Conservation (phyloP, 2,329 filamentous ascomycete genomes). For the Aureobasidium sp. region DNA sequence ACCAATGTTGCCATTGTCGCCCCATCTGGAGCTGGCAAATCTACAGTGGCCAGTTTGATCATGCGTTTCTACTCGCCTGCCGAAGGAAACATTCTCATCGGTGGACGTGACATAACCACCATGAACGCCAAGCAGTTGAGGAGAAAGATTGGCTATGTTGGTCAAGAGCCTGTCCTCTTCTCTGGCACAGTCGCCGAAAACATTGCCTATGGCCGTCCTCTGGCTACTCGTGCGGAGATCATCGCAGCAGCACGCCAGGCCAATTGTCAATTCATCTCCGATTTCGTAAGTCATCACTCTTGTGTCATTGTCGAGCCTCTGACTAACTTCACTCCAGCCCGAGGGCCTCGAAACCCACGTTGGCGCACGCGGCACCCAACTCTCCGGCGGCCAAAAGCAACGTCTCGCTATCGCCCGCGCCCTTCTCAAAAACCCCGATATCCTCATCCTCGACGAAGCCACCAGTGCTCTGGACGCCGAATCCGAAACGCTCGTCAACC, state of each 20-base stretch:
- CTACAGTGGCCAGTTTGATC: slow-evolving; percentile 85
- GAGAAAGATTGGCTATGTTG: slow-evolving; percentile 87
- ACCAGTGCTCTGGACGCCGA: slow-evolving; percentile 94
- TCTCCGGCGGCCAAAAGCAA: slow-evolving; percentile 95
- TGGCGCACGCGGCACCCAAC: slow-evolving; percentile 82
- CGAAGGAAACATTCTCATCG: slow-evolving; percentile 69
- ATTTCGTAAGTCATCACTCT: slow-evolving; percentile 57
- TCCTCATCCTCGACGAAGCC: slow-evolving; percentile 89
- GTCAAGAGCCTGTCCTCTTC: slow-evolving; percentile 90
- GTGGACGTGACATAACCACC: slow-evolving; percentile 70
- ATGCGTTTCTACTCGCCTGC: slow-evolving; percentile 86
- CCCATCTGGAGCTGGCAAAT: slow-evolving; percentile 92
- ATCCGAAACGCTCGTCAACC: slow-evolving; percentile 92
- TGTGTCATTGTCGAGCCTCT: background rate
- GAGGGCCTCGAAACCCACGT: slow-evolving; percentile 92
- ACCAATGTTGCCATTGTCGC: slow-evolving; percentile 95
- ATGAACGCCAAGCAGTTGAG: slow-evolving; percentile 94
- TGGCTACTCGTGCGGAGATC: slow-evolving; percentile 72
- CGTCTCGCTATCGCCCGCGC: slow-evolving; percentile 94
- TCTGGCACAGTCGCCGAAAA: slow-evolving; percentile 80
- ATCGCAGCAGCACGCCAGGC: slow-evolving; percentile 80
- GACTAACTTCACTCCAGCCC: slow-evolving; percentile 45
- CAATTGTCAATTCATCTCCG: slow-evolving; percentile 93
- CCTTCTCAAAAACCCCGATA: slow-evolving; percentile 91
- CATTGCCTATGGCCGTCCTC: slow-evolving; percentile 82